A percentile compares a stretch with the other conserved stretches of the same genome.
phyloP scores from a whole-genome alignment of 2,329 filamentous ascomycete genomes.

The Onygenales sp. region DNA sequence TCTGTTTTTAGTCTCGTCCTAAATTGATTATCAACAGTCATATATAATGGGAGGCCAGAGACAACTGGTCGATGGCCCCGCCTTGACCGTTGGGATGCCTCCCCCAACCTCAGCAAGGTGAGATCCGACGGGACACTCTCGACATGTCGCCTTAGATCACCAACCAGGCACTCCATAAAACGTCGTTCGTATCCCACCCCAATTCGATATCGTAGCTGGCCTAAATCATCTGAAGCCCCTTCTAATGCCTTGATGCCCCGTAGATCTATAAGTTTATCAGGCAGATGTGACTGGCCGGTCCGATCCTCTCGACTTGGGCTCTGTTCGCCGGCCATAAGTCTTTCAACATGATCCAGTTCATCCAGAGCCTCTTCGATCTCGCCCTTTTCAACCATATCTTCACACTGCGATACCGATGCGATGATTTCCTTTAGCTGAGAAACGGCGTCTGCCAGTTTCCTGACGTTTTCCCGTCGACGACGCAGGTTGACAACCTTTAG shows the following conservation, averaged over 20 bases:
- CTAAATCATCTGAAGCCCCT: conserved; percentile 67
- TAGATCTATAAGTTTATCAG: conserved; percentile 53
- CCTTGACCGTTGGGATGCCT: conserved; percentile 61
- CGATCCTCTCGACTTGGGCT: conserved; percentile 20
- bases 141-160: conserved; percentile 72
- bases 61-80: conserved; percentile 58
- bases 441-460: conserved; percentile 71
- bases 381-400: conserved; percentile 72
- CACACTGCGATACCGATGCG: conserved; percentile 63
- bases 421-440: conserved; percentile 74
- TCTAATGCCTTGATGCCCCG: conserved; percentile 69
- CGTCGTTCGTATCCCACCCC: conserved; percentile 77
- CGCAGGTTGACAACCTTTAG: conserved; percentile 78
- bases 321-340: conserved; percentile 66
- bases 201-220: conserved; percentile 66
- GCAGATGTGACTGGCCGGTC: conserved; percentile 19
- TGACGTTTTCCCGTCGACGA: conserved; percentile 71
- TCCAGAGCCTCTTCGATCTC: conserved; percentile 72
- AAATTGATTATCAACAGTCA: conserved; percentile 61
- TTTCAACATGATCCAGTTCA: conserved; percentile 67
- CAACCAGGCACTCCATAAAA: conserved; percentile 68
- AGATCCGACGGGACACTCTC: conserved; percentile 60
- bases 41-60: conserved; percentile 67
- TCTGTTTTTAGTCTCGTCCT: conserved; percentile 60
- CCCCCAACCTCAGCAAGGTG: conserved; percentile 77